phyloP scores from a whole-genome alignment of 83 land plant species.

The Diphasiastrum complanatum region DNA sequence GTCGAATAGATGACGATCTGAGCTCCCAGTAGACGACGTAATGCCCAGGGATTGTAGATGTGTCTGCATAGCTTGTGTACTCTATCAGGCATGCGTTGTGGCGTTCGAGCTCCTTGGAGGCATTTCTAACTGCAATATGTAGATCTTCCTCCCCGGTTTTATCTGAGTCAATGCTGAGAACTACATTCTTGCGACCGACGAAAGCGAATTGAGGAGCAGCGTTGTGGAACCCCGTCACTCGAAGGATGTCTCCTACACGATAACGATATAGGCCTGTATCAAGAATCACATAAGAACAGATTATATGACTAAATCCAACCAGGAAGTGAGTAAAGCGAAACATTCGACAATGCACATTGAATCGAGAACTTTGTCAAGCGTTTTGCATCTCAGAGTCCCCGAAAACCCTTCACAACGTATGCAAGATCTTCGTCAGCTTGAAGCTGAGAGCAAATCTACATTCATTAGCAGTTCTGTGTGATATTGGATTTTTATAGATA shows the following conservation, averaged over 20 bases:
- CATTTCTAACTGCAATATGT: constrained; percentile 49
- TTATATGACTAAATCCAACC: no score
- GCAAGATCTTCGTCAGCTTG: no score
- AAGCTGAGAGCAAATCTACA: no score
- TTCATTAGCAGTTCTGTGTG: no score
- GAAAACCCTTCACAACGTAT: no score
- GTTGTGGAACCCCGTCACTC: constrained; percentile 23
- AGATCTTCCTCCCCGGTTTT: constrained; percentile 81
- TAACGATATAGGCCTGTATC: constrained; percentile 20
- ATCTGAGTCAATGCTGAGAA: constrained; percentile 35
- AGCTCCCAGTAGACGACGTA: constrained; percentile 86
- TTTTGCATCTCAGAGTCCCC: no score
- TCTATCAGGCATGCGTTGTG: constrained; percentile 43
- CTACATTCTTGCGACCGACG: constrained; percentile 21
- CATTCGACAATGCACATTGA: no score
- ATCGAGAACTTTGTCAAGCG: no score
- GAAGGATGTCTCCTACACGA: constrained; percentile 16
- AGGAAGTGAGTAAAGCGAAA: no score
- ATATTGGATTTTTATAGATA: no score
- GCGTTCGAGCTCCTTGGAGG: constrained; percentile 33
- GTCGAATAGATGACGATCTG: no score
- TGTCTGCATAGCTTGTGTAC: constrained; percentile 65
- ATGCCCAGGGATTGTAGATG: constrained; percentile 63
- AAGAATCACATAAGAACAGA: no score
- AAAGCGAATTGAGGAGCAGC: constrained; percentile 10